Conservation (phyloP, 352 stramenopile genomes). For the Aphanomyces astaci region DNA sequence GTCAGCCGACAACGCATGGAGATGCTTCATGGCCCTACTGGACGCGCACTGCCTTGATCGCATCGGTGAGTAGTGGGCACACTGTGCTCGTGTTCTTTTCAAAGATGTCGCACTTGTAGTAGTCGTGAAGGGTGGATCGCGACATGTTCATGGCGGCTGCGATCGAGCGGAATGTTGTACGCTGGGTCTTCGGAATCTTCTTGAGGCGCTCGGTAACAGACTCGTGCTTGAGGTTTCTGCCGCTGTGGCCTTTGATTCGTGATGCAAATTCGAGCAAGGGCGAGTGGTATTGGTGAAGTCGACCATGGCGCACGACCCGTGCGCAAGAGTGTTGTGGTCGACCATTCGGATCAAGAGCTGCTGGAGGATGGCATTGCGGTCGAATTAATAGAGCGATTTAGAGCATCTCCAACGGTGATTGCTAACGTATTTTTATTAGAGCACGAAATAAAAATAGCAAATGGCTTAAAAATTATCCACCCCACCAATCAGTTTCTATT, state of each 20-base stretch:
- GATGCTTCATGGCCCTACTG: neutral
- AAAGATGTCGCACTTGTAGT: neutral
- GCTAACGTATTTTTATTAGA: constrained; percentile 3
- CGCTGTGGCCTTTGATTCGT: neutral
- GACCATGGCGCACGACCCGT: neutral
- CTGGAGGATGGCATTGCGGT: neutral
- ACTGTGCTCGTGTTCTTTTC: neutral
- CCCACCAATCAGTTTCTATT: neutral
- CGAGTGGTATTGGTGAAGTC: neutral
- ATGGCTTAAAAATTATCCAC: neutral
- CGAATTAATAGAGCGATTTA: no score
- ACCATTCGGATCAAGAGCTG: neutral
- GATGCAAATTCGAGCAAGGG: neutral
- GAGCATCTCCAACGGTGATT: neutral
- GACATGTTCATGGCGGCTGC: no score
- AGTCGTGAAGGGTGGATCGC: no score
- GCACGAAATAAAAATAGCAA: neutral
- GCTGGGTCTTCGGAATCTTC: no score
- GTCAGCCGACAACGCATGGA: neutral
- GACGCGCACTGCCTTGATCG: neutral
- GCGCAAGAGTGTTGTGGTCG: neutral
- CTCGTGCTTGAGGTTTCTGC: neutral
- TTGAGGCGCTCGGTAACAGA: neutral
- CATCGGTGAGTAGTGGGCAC: neutral
- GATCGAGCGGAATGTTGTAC: no score